Conservation (phyloP, 805 yeast genomes). For the Saccharomycodes ludwigii region DNA sequence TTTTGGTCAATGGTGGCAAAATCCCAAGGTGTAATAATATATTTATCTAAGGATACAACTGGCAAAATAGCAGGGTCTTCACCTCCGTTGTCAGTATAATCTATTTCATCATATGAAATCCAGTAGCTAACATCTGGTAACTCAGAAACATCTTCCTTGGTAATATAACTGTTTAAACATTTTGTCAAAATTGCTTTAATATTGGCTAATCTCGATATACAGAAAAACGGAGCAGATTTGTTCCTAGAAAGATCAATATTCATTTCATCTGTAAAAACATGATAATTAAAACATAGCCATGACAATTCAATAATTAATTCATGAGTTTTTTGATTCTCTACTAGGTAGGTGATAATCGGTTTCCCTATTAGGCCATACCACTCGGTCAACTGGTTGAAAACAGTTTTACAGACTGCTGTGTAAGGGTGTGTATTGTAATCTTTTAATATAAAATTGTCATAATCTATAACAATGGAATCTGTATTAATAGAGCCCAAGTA, state of each 20-base stretch:
- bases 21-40: too few species aligned
- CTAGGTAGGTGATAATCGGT: conserved; percentile 26
- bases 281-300: conserved; percentile 25
- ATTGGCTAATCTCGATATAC: conserved; percentile 24
- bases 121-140: too few species aligned
- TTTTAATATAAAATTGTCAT: conserved; percentile 29
- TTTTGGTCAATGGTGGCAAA: too few species aligned
- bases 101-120: too few species aligned
- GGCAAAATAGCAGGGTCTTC: too few species aligned
- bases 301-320: conserved; percentile 24
- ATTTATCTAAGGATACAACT: too few species aligned
- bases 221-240: conserved; percentile 11
- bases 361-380: conserved; percentile 43
- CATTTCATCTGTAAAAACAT: conserved; percentile 17
- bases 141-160: too few species aligned
- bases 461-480: conserved; percentile 29
- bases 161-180: too few species aligned
- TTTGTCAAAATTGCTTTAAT: conserved; percentile 17
- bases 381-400: conserved; percentile 31
- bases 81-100: too few species aligned
- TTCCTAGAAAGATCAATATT: conserved; percentile 5
- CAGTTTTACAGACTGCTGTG: conserved; percentile 29
- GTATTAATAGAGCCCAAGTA: conserved; percentile 38
- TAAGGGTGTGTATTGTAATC: conserved; percentile 20
- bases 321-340: conserved; percentile 17